Evolutionary conservation across 352 stramenopile species (phyloP), one percentile per base, ranked within the genome.

Genomic region (Phytophthora nicotianae): DNA sequence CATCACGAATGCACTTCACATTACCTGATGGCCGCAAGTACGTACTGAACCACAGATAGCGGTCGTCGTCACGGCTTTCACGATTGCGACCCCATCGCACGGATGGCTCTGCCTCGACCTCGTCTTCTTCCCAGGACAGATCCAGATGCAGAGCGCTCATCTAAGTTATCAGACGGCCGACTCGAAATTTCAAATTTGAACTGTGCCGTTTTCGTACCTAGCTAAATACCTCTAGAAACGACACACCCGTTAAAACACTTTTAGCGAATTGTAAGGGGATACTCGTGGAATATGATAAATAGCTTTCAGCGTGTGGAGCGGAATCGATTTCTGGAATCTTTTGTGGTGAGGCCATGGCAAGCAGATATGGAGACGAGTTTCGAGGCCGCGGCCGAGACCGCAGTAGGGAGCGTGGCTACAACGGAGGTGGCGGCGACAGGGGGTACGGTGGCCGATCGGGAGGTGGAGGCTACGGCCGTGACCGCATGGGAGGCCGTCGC

Each of bases 281-380:
- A 56, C 50, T 17, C 40, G 37, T n/a, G 4, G 40, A 10, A 62
- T 47, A 0, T 49, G 3, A 40, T 48, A 32, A 47, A 32, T 32
- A 26, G 10, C 17, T 47, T 8, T 20, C 8, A 67, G 65, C 51
- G 69, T 50, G 55, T 77, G 65, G 69, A 68, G 60, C 54, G 50
- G 51, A 64, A 62, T 59, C 48, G 50, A 77, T 77, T n/a, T 77
- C 65, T 71, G 58, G 62, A 77, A 77, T 77, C 70, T 77, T 77
- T 75, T 17, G 9, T 2, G 23, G 3, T 13, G 33, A 8, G 35
- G n/a, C 17, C 21, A 86, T 77, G 72, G 77, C 82, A 50, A 93
- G 81, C 74, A 81, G 84, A 55, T 93, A 93, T 69, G 77, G 82
- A 6, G 79, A 86, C 52, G 82, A 88, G 14, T 91, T 85, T 51